Evolutionary conservation across 108 stramenopile genomes (phyloP).

Genomic region (Skeletonema costatum): DNA sequence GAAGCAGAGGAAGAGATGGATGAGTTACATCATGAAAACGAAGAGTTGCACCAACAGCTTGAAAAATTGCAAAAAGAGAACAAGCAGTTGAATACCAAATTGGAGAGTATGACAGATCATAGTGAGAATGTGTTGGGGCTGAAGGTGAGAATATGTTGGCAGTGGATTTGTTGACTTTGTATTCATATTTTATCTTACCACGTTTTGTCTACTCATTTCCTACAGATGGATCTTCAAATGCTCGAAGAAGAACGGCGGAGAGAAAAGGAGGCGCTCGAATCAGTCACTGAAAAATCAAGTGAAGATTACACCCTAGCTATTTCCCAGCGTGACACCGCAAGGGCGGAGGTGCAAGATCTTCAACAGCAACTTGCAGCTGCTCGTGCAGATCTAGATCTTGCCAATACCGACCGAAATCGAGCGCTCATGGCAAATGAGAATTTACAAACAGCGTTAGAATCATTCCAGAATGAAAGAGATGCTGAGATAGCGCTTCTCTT

Average conservation of each 20-base stretch:
- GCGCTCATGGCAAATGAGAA: constrained; percentile 74
- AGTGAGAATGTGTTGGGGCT: constrained; percentile 61
- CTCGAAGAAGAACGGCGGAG: constrained; percentile 74
- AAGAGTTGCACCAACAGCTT: constrained; percentile 62
- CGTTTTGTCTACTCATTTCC: not conserved
- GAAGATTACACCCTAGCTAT: constrained; percentile 49
- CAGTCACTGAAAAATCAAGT: constrained; percentile 43
- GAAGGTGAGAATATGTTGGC: constrained; percentile 32
- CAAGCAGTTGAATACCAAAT: constrained; percentile 45
- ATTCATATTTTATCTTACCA: not conserved
- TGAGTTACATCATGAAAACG: constrained; percentile 75
- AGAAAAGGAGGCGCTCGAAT: constrained; percentile 58
- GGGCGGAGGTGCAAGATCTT: constrained; percentile 63
- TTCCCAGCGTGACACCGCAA: constrained; percentile 68
- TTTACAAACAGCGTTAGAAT: constrained; percentile 78
- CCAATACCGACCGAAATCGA: constrained; percentile 69
- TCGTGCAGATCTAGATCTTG: constrained; percentile 76
- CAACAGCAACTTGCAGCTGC: constrained; percentile 77
- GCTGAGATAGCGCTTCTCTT: constrained; percentile 78
- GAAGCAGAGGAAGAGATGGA: constrained; percentile 52
- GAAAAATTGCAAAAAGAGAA: constrained; percentile 63
- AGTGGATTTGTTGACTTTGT: constrained; percentile 8
- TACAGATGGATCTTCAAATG: constrained; percentile 78
- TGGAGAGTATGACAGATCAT: constrained; percentile 55
- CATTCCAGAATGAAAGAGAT: constrained; percentile 85